Base-by-base conservation (phyloP, 306 rosid genomes). In the Quercus suber region DNA sequence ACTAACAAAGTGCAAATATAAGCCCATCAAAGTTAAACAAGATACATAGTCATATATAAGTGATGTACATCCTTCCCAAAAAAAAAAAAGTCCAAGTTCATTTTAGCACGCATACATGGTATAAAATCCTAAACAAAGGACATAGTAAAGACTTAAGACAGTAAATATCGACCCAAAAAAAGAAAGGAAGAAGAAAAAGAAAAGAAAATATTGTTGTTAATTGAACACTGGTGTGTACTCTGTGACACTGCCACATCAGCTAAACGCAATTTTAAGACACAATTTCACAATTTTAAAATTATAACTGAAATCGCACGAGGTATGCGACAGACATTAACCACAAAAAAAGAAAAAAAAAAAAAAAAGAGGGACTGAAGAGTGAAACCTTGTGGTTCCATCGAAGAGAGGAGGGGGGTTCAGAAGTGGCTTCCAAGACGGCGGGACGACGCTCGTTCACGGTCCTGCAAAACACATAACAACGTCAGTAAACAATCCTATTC, bases 311-410 rank as follows among this genome's bases (percentile, higher is more conserved):
- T 37, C 43, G 41, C 41, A 35, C 41, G 0, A 6, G 9, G 41
- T 37, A 2, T 37, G 43, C 0, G 43, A 37, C 43, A 37, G 43
- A 37, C 0, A 37, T 6, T 6, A 37, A 37, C 10, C 8, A 4
- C n/a, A n/a, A n/a, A n/a, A n/a, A n/a, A n/a, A n/a, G n/a, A n/a
- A n/a, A n/a, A n/a, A 0, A 31, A 31, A 0, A 31, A 0, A 4
- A 31, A 2, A 6, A 35, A 3, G 0, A 0, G 4, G 52, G 15
- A 1, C 14, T 2, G 61, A 31, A 63, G 51, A 63, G 45, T 18
- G 33, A 37, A 80, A 89, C 97, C 98, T 90, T 71, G 92, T 90
- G 41, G 98, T 90, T 82, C 96, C 97, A 51, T 94, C 96, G 61
- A 94, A 94, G 49, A 94, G 79, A 73, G 96, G 82, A 55, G 96